Percentiles rank a stretch among this genome's conserved stretches.
Conservation (phyloP, 2,329 filamentous ascomycete species). For the Chaetomium globosum region DNA sequence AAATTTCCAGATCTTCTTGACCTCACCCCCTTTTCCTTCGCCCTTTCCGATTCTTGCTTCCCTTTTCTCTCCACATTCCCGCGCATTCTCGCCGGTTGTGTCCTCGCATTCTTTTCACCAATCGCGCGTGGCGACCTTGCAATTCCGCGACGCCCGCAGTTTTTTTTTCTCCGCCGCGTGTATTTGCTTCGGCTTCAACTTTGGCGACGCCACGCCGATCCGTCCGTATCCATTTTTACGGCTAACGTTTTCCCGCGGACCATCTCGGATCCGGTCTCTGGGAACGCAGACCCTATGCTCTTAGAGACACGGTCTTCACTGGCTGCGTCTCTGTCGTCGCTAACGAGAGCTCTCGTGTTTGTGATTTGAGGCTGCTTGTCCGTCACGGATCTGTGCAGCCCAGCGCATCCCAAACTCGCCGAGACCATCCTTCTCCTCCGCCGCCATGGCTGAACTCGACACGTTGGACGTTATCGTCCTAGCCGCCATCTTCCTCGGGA, state of each 20-base stretch:
- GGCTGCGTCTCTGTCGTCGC: constrained; percentile 18
- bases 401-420: constrained; percentile 2
- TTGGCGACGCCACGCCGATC: constrained; percentile 15
- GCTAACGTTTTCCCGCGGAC: constrained; percentile 31
- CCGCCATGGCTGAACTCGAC: constrained; percentile 87
- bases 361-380: constrained; percentile 4
- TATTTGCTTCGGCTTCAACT: constrained; percentile 11
- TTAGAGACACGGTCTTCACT: constrained; percentile 19
- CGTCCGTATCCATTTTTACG: constrained; percentile 21
- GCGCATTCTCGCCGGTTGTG: not conserved
- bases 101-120: constrained; percentile 4
- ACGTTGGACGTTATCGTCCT: constrained; percentile 94
- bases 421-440: not conserved
- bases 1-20: constrained; percentile 25
- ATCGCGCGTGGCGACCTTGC: constrained; percentile 4
- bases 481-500: constrained; percentile 78
- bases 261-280: constrained; percentile 24
- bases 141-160: constrained; percentile 1
- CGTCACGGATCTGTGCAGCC: constrained; percentile 7
- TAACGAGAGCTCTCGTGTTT: not conserved
- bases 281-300: not conserved
- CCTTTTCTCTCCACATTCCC: constrained; percentile 3
- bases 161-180: constrained; percentile 11
- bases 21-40: constrained; percentile 9
- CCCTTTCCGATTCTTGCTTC: constrained; percentile 11